These are phyloP conservation scores for Pseudogymnoascus sp. DNA, from an alignment of 2,329 filamentous ascomycete genomes.

Conservation along the genomic window DNA sequence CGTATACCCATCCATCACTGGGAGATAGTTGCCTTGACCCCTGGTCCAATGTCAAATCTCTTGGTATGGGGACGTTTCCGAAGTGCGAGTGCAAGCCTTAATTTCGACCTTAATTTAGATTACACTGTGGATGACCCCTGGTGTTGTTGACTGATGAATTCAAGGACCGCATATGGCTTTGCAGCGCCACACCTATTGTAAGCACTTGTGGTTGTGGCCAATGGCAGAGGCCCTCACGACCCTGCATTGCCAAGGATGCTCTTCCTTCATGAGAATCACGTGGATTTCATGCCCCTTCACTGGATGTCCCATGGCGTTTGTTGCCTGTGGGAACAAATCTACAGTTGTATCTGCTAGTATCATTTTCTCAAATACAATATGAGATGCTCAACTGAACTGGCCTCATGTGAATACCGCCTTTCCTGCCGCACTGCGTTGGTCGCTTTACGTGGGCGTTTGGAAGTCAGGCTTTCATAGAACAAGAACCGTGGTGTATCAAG, in stretches of 20 bases:
- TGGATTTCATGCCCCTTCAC: not conserved
- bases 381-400: not conserved
- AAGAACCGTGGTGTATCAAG: not conserved
- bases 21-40: not conserved
- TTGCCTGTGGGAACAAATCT: not conserved
- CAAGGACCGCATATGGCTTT: not conserved
- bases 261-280: not conserved
- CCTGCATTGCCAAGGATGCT: not conserved
- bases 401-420: not conserved
- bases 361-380: not conserved
- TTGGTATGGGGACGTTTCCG: not conserved
- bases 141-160: not conserved
- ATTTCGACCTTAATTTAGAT: conserved; percentile 5
- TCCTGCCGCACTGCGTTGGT: no score
- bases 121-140: not conserved
- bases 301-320: not conserved
- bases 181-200: not conserved
- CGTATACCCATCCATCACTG: not conserved
- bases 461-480: not conserved
- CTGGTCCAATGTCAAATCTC: not conserved
- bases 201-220: not conserved
- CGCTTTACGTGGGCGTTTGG: not conserved
- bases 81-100: not conserved
- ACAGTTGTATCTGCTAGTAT: not conserved
- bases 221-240: not conserved